Base-by-base conservation (phyloP, 164 flowering plant species). In the Euptelea pleiosperma region DNA sequence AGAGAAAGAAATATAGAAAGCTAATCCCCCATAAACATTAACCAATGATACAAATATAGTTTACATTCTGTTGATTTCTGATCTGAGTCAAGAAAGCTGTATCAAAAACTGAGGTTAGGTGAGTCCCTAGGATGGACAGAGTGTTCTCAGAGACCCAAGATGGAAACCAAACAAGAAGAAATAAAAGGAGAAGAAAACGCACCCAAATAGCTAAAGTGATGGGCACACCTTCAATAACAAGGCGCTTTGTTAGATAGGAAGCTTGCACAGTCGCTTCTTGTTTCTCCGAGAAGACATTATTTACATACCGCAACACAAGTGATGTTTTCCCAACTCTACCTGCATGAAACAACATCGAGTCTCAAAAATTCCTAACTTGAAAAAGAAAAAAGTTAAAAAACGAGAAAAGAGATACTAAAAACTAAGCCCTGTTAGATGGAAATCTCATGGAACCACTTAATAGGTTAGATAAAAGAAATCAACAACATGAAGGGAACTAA, bases 271-370 rank as follows among this genome's bases (percentile, higher is more conserved):
- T 70, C 31, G 74, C 74, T 66, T 65, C 60, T 65, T 65, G 74
- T 50, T 70, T 65, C 50, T 70, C 74, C 35, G 63, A 61, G 60
- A 70, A 70, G 25, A 48, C 45, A 39, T 65, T 52, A 55, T 65
- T 70, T 19, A 70, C 74, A 39, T 70, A 70, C 10, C 74, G 59
- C 50, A 70, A 34, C 22, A 56, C 74, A 56, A 70, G 70, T 8
- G 74, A 70, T 29, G 74, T 70, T 47, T 70, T 70, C 39, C 74
- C 74, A 55, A 70, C 74, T 39, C 74, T 70, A 30, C 74, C 74
- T 70, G 54, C 66, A 49, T 1, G 59, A 42, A 58, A 48, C 44
- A 57, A 29, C 15, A 25, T 5, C 3, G 25, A 29, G 28, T 40
- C 36, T 8, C 39, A 60, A n/a, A n/a, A n/a, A n/a, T n/a, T n/a